Conservation (phyloP, 495 filamentous ascomycete species). For the Acidiella bohemica region DNA sequence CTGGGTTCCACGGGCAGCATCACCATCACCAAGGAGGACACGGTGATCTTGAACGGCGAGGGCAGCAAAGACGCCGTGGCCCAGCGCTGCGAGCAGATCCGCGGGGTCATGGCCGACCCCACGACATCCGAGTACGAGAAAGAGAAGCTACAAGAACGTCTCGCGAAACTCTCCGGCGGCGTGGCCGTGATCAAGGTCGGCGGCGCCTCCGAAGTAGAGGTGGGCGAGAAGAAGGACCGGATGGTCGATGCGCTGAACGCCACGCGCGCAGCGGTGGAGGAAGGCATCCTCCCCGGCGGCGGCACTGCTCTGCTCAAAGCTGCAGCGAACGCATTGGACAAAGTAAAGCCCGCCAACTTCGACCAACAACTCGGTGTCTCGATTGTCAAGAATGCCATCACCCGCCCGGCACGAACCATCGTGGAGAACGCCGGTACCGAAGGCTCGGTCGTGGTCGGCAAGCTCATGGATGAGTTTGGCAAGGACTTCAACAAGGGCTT, state of each 20-base stretch:
- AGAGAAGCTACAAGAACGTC: constrained; percentile 99
- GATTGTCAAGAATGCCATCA: constrained; percentile 96
- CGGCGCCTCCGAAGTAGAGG: constrained; percentile 93
- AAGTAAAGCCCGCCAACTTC: constrained; percentile 83
- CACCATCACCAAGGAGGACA: constrained; percentile 99
- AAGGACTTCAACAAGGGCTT: constrained; percentile 95
- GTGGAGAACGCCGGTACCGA: constrained; percentile 96
- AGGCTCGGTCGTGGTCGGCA: constrained; percentile 92
- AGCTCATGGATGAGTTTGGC: constrained; percentile 89
- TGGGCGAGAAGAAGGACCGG: constrained; percentile 98
- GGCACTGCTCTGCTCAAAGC: constrained; percentile 97
- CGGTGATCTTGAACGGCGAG: constrained; percentile 95
- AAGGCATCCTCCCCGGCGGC: constrained; percentile 96
- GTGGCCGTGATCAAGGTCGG: constrained; percentile 99
- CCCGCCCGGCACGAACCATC: constrained; percentile 81
- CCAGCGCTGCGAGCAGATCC: constrained; percentile 97
- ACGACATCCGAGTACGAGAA: constrained; percentile 97
- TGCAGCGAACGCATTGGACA: constrained; percentile 68
- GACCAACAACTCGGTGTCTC: constrained; percentile 97
- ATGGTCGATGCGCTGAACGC: constrained; percentile 97
- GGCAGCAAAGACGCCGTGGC: constrained; percentile 87
- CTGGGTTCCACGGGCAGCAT: constrained; percentile 95
- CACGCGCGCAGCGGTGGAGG: constrained; percentile 94
- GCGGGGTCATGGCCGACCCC: constrained; percentile 86
- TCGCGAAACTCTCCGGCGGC: constrained; percentile 97